Conservation (phyloP, 768 basidiomycete species). For the Trametes maxima region DNA sequence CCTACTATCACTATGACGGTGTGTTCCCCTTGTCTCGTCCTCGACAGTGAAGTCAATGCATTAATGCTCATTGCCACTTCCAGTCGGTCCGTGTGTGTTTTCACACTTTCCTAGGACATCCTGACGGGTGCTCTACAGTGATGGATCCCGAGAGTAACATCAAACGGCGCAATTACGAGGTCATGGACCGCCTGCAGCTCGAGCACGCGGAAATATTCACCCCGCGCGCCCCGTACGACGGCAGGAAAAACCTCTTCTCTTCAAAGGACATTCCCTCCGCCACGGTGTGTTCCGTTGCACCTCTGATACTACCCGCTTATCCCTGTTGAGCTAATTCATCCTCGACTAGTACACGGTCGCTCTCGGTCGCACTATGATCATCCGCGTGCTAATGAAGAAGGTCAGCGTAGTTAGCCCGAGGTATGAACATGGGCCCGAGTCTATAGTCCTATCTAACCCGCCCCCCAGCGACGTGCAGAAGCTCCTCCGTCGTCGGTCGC, state of each 20-base stretch:
- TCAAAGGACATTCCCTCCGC: neutral
- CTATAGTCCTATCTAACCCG: neutral
- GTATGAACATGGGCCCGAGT: neutral
- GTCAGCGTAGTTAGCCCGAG: constrained; percentile 15
- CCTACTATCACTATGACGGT: constrained; percentile 28
- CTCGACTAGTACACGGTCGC: constrained; percentile 7
- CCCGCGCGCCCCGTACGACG: constrained; percentile 22
- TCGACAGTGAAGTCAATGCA: no score
- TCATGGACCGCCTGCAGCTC: constrained; percentile 16
- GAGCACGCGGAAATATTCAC: constrained; percentile 14
- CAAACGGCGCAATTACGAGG: constrained; percentile 14
- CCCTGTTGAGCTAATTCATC: neutral
- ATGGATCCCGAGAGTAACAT: neutral
- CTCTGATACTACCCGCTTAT: neutral
- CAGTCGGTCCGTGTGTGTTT: constrained; percentile 12
- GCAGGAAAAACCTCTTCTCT: constrained; percentile 21
- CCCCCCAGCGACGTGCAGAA: constrained; percentile 4
- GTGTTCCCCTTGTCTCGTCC: neutral
- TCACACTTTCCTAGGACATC: neutral
- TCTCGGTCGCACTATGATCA: neutral
- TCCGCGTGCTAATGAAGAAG: constrained; percentile 11
- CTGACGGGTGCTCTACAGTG: neutral
- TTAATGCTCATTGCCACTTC: neutral
- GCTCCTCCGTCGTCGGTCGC: constrained; percentile 2
- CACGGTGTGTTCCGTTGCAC: neutral